Percentiles rank a stretch among this genome's conserved stretches.
Evolutionary conservation across 352 stramenopile genomes (phyloP).

Genomic region (Phytophthora pistaciae): DNA sequence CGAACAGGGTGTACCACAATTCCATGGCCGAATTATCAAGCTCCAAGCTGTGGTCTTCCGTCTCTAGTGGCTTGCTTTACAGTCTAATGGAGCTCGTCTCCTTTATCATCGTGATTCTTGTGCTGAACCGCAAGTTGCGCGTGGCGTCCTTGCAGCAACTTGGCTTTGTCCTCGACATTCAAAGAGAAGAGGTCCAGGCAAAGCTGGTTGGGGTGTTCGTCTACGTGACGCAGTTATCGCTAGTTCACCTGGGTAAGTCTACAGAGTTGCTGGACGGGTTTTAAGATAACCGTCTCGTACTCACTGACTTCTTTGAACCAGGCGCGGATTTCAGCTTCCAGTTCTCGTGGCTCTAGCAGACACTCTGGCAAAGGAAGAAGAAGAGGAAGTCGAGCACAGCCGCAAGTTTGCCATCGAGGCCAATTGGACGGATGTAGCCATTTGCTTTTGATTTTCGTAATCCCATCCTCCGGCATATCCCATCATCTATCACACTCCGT

Average conservation of each 20-base stretch:
- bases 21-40: conserved; percentile 4
- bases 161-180: not conserved
- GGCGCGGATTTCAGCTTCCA: too few relatives aligned
- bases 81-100: not conserved
- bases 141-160: not conserved
- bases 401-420: too few relatives aligned
- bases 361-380: too few relatives aligned
- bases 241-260: too few relatives aligned
- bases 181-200: not conserved
- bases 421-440: not conserved
- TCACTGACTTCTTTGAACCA: too few relatives aligned
- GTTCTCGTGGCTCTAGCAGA: too few relatives aligned
- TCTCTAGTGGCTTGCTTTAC: conserved; percentile 11
- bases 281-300: too few relatives aligned
- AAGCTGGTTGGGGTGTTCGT: not conserved
- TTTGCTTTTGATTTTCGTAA: not conserved
- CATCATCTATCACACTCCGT: conserved; percentile 13
- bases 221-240: not conserved
- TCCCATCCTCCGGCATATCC: conserved; percentile 6
- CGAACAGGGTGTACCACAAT: conserved; percentile 19
- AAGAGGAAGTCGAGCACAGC: too few relatives aligned
- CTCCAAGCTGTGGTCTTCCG: not conserved
- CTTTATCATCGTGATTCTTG: not conserved
- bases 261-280: too few relatives aligned
- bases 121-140: not conserved